phyloP scores from a whole-genome alignment of 306 rosid genomes.

The Vigna hirtella region DNA sequence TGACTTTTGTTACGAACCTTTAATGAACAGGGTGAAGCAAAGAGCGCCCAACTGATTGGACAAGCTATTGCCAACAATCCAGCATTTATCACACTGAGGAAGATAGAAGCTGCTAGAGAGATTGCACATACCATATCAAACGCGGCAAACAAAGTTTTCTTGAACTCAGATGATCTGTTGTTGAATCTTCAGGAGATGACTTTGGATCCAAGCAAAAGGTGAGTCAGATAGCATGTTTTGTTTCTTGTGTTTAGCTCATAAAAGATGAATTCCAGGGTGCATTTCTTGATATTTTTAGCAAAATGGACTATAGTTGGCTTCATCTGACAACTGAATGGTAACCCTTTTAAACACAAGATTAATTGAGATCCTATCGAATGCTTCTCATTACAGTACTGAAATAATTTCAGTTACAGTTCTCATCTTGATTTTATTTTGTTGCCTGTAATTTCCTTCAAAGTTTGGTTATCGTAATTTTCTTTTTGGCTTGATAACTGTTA shows the following conservation, averaged over 20 bases:
- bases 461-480: not conserved
- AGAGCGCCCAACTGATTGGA: conserved; percentile 81
- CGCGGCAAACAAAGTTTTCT: conserved; percentile 69
- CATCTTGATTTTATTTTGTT: conserved; percentile 2
- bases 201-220: conserved; percentile 54
- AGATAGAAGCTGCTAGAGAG: conserved; percentile 93
- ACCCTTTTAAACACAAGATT: conserved; percentile 13
- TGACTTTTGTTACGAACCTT: not conserved
- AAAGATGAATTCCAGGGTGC: conserved; percentile 23
- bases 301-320: conserved; percentile 29
- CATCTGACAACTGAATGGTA: not conserved
- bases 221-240: conserved; percentile 35
- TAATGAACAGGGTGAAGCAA: conserved; percentile 78
- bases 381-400: not conserved
- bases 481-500: no score
- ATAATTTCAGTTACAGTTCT: not conserved
- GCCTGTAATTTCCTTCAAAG: not conserved
- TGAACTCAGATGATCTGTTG: conserved; percentile 77
- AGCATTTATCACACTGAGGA: conserved; percentile 81
- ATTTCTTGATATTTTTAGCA: conserved; percentile 1
- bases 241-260: conserved; percentile 7
- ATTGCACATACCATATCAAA: conserved; percentile 72
- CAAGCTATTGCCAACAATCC: conserved; percentile 82
- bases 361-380: not conserved
- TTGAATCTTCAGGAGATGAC: conserved; percentile 76